A percentile compares a stretch with the other conserved stretches of the same genome.
Conservation (phyloP, 768 basidiomycete species). For the Russula sp. region DNA sequence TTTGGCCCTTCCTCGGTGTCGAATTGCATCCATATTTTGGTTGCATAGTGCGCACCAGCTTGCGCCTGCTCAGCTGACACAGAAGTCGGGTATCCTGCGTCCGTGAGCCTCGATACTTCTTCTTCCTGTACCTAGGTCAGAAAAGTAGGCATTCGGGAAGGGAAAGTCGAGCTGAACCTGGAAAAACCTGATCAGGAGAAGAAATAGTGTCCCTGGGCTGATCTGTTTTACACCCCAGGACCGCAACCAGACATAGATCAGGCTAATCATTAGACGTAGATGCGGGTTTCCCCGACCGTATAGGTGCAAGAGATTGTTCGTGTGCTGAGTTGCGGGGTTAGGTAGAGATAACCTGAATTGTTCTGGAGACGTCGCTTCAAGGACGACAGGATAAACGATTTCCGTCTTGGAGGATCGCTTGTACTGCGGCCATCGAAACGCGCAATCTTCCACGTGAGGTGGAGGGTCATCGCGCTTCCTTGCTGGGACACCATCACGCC, state of each 20-base stretch:
- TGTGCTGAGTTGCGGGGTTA: slow-evolving; percentile 9
- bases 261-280: slow-evolving; percentile 2
- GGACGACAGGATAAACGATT: slow-evolving; percentile 16
- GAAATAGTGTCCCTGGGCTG: slow-evolving; percentile 7
- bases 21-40: slow-evolving; percentile 14
- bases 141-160: not conserved
- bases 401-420: slow-evolving; percentile 6
- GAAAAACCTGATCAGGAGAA: slow-evolving; percentile 22
- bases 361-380: slow-evolving; percentile 15
- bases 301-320: slow-evolving; percentile 6
- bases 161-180: slow-evolving; percentile 9
- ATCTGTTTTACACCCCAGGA: slow-evolving; percentile 21
- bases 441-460: slow-evolving; percentile 1
- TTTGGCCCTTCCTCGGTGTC: slow-evolving; percentile 2
- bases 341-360: slow-evolving; percentile 20
- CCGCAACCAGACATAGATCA: slow-evolving; percentile 21
- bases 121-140: slow-evolving; percentile 9
- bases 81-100: not conserved
- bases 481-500: not conserved
- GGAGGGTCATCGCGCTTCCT: slow-evolving; percentile 10
- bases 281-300: slow-evolving; percentile 6
- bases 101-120: slow-evolving; percentile 4
- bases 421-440: slow-evolving; percentile 20
- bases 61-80: slow-evolving; percentile 8
- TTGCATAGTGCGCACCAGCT: slow-evolving; percentile 6